phyloP scores from a whole-genome alignment of 2,329 filamentous ascomycete species.

The Teratosphaeria pseudoeucalypti region DNA sequence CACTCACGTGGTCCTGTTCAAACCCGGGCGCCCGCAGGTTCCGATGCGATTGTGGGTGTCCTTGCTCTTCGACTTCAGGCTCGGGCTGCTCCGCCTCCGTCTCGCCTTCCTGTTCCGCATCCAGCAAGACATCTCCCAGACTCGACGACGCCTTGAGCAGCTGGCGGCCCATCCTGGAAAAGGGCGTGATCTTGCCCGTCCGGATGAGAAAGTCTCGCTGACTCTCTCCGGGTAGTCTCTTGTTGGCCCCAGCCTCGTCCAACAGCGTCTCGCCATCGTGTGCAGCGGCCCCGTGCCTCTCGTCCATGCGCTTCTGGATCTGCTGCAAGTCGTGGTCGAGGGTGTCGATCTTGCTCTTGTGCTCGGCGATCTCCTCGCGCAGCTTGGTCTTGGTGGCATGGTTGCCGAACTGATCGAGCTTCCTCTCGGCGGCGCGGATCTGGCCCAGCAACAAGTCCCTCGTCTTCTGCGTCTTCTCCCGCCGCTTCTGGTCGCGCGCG shows the following conservation, averaged over 20 bases:
- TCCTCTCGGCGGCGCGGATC: slow-evolving; percentile 48
- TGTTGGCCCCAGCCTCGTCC: slow-evolving; percentile 39
- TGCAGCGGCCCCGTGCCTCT: slow-evolving; percentile 47
- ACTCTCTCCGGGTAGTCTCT: slow-evolving; percentile 65
- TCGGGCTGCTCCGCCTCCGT: slow-evolving; percentile 32
- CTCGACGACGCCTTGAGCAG: slow-evolving; percentile 55
- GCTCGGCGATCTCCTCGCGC: slow-evolving; percentile 54
- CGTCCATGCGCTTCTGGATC: slow-evolving; percentile 70
- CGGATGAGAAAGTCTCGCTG: slow-evolving; percentile 84
- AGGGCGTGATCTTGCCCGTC: slow-evolving; percentile 95
- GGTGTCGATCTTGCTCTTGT: slow-evolving; percentile 54
- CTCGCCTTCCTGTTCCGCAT: slow-evolving; percentile 64
- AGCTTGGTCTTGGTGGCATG: slow-evolving; percentile 48
- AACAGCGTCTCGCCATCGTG: slow-evolving; percentile 31
- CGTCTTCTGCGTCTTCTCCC: slow-evolving; percentile 46
- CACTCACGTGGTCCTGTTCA: slow-evolving; percentile 19
- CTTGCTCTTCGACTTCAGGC: slow-evolving; percentile 14
- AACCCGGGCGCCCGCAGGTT: slow-evolving; percentile 41
- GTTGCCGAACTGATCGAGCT: slow-evolving; percentile 45
- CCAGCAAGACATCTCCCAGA: slow-evolving; percentile 65
- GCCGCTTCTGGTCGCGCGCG: slow-evolving; percentile 51
- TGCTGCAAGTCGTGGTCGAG: slow-evolving; percentile 65
- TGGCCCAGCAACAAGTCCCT: slow-evolving; percentile 54
- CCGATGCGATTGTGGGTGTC: slow-evolving; percentile 34
- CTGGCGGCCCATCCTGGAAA: slow-evolving; percentile 65